phyloP scores from a whole-genome alignment of 2,329 filamentous ascomycete species.

The Pseudogymnoascus sp. region DNA sequence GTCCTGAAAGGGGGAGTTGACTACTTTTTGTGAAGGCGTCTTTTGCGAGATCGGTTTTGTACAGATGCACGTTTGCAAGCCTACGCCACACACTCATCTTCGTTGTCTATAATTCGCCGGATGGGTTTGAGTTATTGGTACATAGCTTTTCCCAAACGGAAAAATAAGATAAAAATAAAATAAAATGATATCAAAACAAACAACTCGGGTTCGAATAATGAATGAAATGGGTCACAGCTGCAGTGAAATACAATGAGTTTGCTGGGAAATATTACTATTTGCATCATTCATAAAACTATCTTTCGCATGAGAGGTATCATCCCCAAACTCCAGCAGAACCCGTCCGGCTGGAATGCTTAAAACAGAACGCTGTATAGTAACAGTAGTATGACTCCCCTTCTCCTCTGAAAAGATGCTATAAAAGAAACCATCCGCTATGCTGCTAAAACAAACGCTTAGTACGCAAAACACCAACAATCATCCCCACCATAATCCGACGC shows the following conservation, averaged over 20 bases:
- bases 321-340: background rate
- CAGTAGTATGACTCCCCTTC: background rate
- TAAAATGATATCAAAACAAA: background rate
- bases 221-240: background rate
- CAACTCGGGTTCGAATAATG: background rate
- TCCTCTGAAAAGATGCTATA: background rate
- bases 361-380: background rate
- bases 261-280: background rate
- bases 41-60: background rate
- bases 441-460: background rate
- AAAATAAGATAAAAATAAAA: background rate
- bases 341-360: background rate
- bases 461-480: background rate
- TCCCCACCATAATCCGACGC: background rate
- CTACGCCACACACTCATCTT: slow-evolving; percentile 1
- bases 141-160: background rate
- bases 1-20: background rate
- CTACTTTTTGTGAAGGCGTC: background rate
- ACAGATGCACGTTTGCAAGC: slow-evolving; percentile 1
- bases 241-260: background rate
- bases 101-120: background rate
- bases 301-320: background rate
- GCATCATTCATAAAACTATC: background rate
- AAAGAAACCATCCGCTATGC: background rate
- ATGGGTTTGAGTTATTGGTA: background rate